Conservation (phyloP, 202 grass and related monocot species). For the Bolboschoenoplectus hybrid region DNA sequence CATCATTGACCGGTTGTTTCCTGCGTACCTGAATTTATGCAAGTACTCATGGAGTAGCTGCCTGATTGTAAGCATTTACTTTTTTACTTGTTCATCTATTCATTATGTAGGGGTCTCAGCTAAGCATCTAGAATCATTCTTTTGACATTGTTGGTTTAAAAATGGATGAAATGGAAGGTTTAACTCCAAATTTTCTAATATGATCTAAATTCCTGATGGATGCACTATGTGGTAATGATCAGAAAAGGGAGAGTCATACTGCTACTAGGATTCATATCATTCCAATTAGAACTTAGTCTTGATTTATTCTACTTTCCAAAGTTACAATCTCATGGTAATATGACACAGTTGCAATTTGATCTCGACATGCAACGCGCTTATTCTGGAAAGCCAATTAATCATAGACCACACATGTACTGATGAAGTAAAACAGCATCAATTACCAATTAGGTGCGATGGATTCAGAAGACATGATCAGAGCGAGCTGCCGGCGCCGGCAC, state of each 20-base stretch:
- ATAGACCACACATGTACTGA: neutral
- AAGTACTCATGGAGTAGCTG: neutral
- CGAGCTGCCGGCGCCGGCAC: constrained; percentile 45
- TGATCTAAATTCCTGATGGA: neutral
- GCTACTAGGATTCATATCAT: neutral
- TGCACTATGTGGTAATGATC: neutral
- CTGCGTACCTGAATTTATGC: constrained; percentile 56
- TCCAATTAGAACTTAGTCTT: neutral
- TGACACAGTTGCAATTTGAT: neutral
- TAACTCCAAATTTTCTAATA: neutral
- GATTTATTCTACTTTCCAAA: neutral
- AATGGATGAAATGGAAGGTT: neutral
- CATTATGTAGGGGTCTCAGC: neutral
- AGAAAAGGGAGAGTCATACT: neutral
- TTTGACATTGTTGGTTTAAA: neutral
- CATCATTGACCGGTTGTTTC: constrained; percentile 81
- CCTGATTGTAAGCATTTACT: neutral
- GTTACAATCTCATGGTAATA: neutral
- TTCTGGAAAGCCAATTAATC: neutral
- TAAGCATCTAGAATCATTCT: neutral
- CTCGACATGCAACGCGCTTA: neutral
- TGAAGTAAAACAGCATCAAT: neutral
- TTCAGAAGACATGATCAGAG: constrained; percentile 80
- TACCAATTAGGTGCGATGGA: constrained; percentile 93
- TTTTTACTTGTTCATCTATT: neutral